phyloP scores from a whole-genome alignment of 2,329 filamentous ascomycete species.

The Bertia moriformis region DNA sequence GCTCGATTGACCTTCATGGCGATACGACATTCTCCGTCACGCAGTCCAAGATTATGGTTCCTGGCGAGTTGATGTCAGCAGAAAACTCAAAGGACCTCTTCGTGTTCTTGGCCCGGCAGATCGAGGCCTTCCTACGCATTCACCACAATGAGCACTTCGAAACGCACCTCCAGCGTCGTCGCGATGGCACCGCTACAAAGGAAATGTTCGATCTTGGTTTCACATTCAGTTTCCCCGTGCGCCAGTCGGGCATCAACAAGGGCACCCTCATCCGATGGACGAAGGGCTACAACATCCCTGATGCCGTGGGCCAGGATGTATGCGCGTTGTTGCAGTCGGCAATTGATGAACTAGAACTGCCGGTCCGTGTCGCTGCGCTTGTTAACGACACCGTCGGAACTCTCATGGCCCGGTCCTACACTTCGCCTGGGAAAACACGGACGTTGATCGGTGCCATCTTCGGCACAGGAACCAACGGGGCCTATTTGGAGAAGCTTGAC shows the following conservation, averaged over 20 bases:
- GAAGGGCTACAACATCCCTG: conserved; percentile 67
- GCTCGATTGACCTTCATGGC: conserved; percentile 51
- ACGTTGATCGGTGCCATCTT: conserved; percentile 68
- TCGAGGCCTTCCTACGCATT: conserved; percentile 52
- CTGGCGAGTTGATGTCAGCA: conserved; percentile 8
- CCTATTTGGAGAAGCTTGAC: conserved; percentile 60
- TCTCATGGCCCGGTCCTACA: conserved; percentile 66
- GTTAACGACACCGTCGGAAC: conserved; percentile 74
- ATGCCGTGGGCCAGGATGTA: conserved; percentile 62
- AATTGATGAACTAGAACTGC: conserved; percentile 53
- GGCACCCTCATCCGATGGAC: conserved; percentile 66
- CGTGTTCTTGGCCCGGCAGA: conserved; percentile 59
- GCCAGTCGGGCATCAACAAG: conserved; percentile 59
- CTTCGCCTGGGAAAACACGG: conserved; percentile 53
- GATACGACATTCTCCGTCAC: conserved; percentile 59
- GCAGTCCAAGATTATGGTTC: conserved; percentile 28
- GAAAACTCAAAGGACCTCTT: conserved; percentile 43
- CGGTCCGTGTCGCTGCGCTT: conserved; percentile 58
- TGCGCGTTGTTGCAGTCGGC: conserved; percentile 58
- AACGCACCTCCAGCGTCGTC: conserved; percentile 1
- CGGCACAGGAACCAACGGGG: conserved; percentile 68
- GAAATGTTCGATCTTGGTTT: conserved; percentile 34
- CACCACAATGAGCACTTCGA: conserved; percentile 23
- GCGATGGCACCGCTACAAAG: conserved; percentile 6
- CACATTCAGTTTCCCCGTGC: conserved; percentile 66